Conservation (phyloP, 306 rosid genomes). For the Elaeagnus macrophylla region DNA sequence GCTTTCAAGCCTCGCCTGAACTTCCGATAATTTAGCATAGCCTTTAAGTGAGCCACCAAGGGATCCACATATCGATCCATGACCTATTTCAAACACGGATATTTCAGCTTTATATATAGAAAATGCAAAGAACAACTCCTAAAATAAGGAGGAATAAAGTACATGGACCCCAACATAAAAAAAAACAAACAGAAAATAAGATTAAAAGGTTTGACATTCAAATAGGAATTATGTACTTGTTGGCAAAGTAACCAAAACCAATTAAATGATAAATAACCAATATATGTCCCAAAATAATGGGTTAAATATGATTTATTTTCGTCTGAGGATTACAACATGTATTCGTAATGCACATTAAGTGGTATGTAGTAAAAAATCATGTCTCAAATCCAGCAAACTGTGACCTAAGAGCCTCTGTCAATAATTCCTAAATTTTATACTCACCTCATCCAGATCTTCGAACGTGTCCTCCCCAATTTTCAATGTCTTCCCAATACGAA, state of each 20-base stretch:
- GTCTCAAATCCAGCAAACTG: not conserved
- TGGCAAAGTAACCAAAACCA: no score
- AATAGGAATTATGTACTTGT: no score
- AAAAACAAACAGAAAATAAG: no score
- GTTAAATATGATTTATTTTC: no score
- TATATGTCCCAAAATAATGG: no score
- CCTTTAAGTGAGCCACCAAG: conserved; percentile 69
- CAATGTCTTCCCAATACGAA: conserved; percentile 89
- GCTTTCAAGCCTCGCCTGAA: conserved; percentile 72
- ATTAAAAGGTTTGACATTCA: no score
- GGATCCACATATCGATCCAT: conserved; percentile 99
- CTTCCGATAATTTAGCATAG: conserved; percentile 86
- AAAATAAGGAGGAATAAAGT: not conserved
- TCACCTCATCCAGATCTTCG: conserved; percentile 96
- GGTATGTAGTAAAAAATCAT: not conserved
- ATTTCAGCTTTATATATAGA: not conserved
- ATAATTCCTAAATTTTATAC: conserved; percentile 3
- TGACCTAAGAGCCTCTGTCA: not conserved
- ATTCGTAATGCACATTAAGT: no score
- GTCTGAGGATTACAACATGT: no score
- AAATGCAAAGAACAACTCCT: not conserved
- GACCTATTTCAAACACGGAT: conserved; percentile 38
- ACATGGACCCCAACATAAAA: not conserved
- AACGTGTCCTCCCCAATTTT: conserved; percentile 98
- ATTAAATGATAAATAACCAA: no score